These are phyloP conservation scores for Fusarium mundagurra DNA, from an alignment of 2,329 filamentous ascomycete species.

Conservation along the genomic window DNA sequence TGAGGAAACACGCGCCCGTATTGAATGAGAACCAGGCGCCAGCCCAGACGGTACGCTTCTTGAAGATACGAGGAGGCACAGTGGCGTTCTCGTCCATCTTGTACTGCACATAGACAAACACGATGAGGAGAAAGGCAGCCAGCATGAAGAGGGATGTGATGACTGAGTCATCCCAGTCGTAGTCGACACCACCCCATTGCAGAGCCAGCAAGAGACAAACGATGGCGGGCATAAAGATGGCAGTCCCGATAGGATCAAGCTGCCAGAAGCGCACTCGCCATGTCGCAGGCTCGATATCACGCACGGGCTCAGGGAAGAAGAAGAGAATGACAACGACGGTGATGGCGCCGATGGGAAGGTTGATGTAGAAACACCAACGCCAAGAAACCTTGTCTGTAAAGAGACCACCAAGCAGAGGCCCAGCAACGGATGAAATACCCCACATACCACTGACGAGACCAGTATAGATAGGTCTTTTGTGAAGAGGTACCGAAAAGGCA, in stretches of 20 bases:
- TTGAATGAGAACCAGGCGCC: slow-evolving; percentile 51
- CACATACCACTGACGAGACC: slow-evolving; percentile 55
- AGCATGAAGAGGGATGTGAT: slow-evolving; percentile 47
- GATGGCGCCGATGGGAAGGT: slow-evolving; percentile 51
- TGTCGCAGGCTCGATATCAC: slow-evolving; percentile 37
- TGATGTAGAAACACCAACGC: slow-evolving; percentile 56
- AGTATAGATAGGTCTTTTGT: slow-evolving; percentile 48
- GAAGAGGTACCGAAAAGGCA: slow-evolving; percentile 49
- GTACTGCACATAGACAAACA: slow-evolving; percentile 52
- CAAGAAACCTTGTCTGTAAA: slow-evolving; percentile 51
- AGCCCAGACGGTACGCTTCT: slow-evolving; percentile 52
- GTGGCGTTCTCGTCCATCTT: slow-evolving; percentile 54
- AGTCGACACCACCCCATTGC: slow-evolving; percentile 58
- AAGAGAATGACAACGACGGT: slow-evolving; percentile 46
- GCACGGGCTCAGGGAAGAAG: slow-evolving; percentile 41
- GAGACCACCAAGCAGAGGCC: slow-evolving; percentile 48
- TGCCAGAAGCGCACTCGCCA: slow-evolving; percentile 41
- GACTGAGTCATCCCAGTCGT: slow-evolving; percentile 41
- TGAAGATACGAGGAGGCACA: slow-evolving; percentile 54
- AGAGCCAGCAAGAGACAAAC: slow-evolving; percentile 61
- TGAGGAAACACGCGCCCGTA: slow-evolving; percentile 49
- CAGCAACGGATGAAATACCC: slow-evolving; percentile 54
- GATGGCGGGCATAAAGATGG: slow-evolving; percentile 49
- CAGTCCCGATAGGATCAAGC: slow-evolving; percentile 46
- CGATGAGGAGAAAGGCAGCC: slow-evolving; percentile 45